These are phyloP conservation scores for Kodamaea fungicola DNA, from an alignment of 1,139 yeast genomes.

Conservation along the genomic window DNA sequence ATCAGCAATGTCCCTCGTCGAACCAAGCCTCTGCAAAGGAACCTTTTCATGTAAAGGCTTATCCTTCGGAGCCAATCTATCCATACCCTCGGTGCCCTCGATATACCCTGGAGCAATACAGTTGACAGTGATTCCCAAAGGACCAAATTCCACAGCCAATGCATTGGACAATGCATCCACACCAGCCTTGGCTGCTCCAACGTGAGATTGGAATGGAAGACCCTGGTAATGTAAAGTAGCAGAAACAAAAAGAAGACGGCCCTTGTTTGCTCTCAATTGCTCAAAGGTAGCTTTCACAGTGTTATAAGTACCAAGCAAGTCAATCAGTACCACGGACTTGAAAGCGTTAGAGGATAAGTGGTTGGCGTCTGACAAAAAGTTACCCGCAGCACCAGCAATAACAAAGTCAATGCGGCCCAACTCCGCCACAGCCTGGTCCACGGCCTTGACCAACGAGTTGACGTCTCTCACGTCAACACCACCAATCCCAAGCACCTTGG, in stretches of 20 bases:
- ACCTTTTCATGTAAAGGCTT: slow-evolving; percentile 41
- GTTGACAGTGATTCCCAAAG: slow-evolving; percentile 75
- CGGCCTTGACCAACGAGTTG: slow-evolving; percentile 57
- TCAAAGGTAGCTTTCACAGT: slow-evolving; percentile 77
- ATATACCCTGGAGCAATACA: slow-evolving; percentile 88
- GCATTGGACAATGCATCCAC: slow-evolving; percentile 81
- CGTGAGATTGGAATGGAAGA: slow-evolving; percentile 79
- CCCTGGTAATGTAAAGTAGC: slow-evolving; percentile 89
- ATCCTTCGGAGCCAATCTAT: slow-evolving; percentile 46
- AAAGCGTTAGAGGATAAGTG: slow-evolving; percentile 81
- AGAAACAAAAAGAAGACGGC: slow-evolving; percentile 69
- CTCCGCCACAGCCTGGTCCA: slow-evolving; percentile 53
- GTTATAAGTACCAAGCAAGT: slow-evolving; percentile 78
- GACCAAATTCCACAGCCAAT: slow-evolving; percentile 84
- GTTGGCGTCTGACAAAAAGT: slow-evolving; percentile 76
- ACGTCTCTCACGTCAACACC: slow-evolving; percentile 75
- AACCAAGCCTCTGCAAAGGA: slow-evolving; percentile 77
- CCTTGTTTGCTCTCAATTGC: slow-evolving; percentile 61
- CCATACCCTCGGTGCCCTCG: slow-evolving; percentile 75
- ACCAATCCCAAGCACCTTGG: slow-evolving; percentile 65
- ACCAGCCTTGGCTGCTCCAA: slow-evolving; percentile 92
- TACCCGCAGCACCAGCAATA: slow-evolving; percentile 95
- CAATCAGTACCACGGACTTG: slow-evolving; percentile 79
- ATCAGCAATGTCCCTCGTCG: slow-evolving; percentile 71
- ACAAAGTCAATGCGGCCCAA: slow-evolving; percentile 79